phyloP scores from a whole-genome alignment of 169 alveolate genomes.

The Amoebophrya sp. region DNA sequence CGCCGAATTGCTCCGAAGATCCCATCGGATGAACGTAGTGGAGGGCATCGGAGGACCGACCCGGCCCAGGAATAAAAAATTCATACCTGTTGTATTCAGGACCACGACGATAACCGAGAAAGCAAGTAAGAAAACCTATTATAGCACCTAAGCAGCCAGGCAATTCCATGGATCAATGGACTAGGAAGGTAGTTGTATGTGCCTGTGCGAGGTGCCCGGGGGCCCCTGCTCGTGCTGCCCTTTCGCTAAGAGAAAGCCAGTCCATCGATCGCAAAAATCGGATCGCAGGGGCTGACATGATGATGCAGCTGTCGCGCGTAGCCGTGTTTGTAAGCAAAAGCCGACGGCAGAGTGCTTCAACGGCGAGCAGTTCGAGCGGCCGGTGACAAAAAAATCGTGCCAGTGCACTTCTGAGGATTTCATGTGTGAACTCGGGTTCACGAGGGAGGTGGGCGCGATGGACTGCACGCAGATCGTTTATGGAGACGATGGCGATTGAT shows the following conservation, averaged over 20 bases:
- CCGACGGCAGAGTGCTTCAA: slow-evolving; percentile 80
- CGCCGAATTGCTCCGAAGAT: background rate
- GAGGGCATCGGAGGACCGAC: background rate
- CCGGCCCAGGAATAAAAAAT: background rate
- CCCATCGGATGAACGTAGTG: background rate
- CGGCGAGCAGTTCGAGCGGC: slow-evolving; percentile 79
- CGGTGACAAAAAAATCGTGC: slow-evolving; percentile 60
- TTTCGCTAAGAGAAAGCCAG: no score
- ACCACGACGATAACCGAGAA: background rate
- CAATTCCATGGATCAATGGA: no score
- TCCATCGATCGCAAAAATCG: no score
- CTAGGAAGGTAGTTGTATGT: no score
- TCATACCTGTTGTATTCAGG: background rate
- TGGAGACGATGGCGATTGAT: no score
- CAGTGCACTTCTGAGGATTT: slow-evolving; percentile 84
- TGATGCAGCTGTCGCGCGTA: no score
- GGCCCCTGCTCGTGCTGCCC: no score
- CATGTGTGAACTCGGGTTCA: slow-evolving; percentile 84
- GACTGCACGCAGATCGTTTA: slow-evolving; percentile 38
- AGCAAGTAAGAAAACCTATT: background rate
- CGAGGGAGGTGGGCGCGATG: slow-evolving; percentile 56
- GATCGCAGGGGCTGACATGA: no score
- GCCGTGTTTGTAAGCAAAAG: slow-evolving; percentile 57
- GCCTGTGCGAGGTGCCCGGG: no score
- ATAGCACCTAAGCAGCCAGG: no score